Evolutionary conservation across 495 filamentous ascomycete genomes (phyloP), one percentile per base, ranked within the genome.

Genomic region (Penicillium argentinense): DNA sequence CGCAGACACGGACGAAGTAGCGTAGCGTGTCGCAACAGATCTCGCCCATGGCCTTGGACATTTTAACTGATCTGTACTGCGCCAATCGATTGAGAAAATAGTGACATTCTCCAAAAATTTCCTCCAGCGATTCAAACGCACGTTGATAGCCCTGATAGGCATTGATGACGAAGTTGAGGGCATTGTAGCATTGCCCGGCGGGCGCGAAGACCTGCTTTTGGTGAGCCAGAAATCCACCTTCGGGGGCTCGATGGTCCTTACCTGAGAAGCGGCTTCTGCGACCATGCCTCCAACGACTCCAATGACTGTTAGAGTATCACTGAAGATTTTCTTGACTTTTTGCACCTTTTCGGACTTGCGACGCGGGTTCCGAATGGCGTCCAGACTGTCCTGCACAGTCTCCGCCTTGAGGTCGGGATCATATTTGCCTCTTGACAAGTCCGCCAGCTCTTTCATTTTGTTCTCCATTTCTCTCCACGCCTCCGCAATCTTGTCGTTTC

Each of bases 141-240:
- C 29, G 24, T 26, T 39, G 24, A 22, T 41, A 52, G 13, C 36
- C 36, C 21, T 52, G 23, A n/a, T 39, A 52, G 4, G 49, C 49
- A 5, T 44, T 41, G 34, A 52, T 52, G 12, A 52, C 34, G 13
- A 52, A 52, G 27, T 41, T 52, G 14, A 52, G 16, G 16, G 42
- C 49, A 39, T 52, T 52, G 28, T 52, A 52, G 13, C 49, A 52
- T 32, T 52, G 49, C 5, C 49, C 49, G 5, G 49, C 49, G 12
- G 49, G 49, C 19, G 41, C 42, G 22, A 52, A 52, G 2, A 46
- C 42, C 49, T 51, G 18, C 21, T 5, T 25, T 12, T 14, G n/a
- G 9, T 22, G 28, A 27, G 16, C n/a, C n/a, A n/a, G n/a, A n/a
- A n/a, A n/a, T n/a, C n/a, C n/a, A n/a, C n/a, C n/a, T n/a, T n/a